Base-by-base conservation (phyloP, 1,139 yeast genomes). In the Blastobotrys ciferrii region DNA sequence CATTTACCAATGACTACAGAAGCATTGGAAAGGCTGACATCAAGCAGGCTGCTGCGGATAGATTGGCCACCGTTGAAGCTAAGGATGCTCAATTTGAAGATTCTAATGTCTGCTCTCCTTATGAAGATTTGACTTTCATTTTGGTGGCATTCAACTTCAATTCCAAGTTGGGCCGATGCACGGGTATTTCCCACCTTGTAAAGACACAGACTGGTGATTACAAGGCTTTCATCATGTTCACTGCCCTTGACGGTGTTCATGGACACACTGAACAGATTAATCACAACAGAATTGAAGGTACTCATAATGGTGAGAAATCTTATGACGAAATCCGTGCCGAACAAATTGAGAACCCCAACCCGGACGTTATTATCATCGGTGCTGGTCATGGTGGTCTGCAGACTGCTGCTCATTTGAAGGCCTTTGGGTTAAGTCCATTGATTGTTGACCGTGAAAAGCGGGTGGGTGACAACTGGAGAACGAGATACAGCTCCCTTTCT, bases 381-480 rank as follows among this genome's bases (percentile, higher is more conserved):
- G 76, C 74, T 45, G 77, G 77, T 17, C 77, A 73, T 54, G 70
- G 72, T 46, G 77, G 76, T 6, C 57, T 73, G 39, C 69, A 70
- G 15, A 55, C 66, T 31, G 76, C 76, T 31, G 74, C 77, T 1
- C 61, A 76, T 42, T 62, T 73, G 55, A 71, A 70, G 54, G 60
- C 64, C 5, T 65, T 69, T 62, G 76, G 76, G 12, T 59, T 70
- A 39, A 65, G 67, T 46, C 59, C 67, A 1, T 57, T 73, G 43
- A 67, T 73, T 49, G 63, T 73, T 7, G 77, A 73, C 42, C 62
- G 66, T 32, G 69, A 72, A 53, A 46, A 52, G 18, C 57, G 60
- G 19, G 61, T 73, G 45, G 77, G 77, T 54, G 77, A 73, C 54
- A 73, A 73, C 55, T 73, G 76, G 79, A 62, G 76, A 54, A 66